Base-by-base conservation (phyloP, 73 alveolate species). In the Symbiodinium pilosum region DNA sequence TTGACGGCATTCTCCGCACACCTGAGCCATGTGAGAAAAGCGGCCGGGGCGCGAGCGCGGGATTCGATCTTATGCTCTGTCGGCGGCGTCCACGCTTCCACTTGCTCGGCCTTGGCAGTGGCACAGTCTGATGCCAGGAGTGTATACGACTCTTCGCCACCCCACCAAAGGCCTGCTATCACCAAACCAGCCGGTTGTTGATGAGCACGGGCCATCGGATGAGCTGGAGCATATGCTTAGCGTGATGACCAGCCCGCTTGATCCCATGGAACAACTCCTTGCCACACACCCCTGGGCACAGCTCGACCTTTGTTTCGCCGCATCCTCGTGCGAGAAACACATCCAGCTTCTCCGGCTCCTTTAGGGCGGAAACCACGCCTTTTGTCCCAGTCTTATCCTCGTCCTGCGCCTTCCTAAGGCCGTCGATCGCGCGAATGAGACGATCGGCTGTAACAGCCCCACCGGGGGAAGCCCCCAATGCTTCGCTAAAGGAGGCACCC, bases 81-180 rank as follows among this genome's bases (percentile, higher is more conserved):
- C 41, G 83, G 44, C 43, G 30, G 44, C 14, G 8, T 39, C 86
- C 86, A 75, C 21, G 20, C 7, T 5, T 36, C 47, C 7, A 36
- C 34, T 11, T 28, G 14, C 44, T 75, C 86, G 14, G 47, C 26
- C 7, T 32, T 32, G 43, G 86, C 86, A 32, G 86, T 75, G 34
- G 39, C 86, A 32, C 86, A 75, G 24, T 75, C 86, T 11, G 44
- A 28, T 7, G 86, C 86, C 5, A 28, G 86, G 26, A 75, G 43
- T 5, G 86, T 36, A 24, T 36, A 75, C 47, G 44, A 21, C 24
- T 75, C 86, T 16, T 43, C 3, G 28, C 86, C 86, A 32, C 86
- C 47, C 86, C 86, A 75, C 86, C 86, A 75, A 4, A 75, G 34
- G 34, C 86, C 86, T 21, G 86, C 43, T 3, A 75, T 32, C 51